Conservation (phyloP, 768 basidiomycete genomes). For the Mycena belliarum region DNA sequence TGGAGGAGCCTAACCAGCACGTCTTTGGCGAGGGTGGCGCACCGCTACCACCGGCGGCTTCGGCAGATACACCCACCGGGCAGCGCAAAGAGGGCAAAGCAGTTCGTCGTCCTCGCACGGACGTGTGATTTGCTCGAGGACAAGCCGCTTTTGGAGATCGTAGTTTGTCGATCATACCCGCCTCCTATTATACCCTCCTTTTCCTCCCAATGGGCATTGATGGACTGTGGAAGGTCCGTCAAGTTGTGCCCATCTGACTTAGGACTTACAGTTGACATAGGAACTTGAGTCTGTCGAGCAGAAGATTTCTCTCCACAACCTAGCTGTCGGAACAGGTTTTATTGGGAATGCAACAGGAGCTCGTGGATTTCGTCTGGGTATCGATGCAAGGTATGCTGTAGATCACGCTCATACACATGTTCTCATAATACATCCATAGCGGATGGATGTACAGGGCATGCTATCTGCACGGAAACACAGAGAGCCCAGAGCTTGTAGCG, state of each 20-base stretch:
- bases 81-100: constrained; percentile 29
- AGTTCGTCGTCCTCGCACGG: too few species aligned
- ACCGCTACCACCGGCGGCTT: constrained; percentile 22
- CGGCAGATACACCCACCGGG: constrained; percentile 28
- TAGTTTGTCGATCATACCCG: too few species aligned
- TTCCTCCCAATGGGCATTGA: not conserved
- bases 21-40: constrained; percentile 58
- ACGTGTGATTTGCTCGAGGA: too few species aligned
- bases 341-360: constrained; percentile 29
- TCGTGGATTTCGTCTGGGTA: constrained; percentile 37
- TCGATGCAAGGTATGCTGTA: constrained; percentile 41
- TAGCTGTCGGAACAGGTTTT: constrained; percentile 37
- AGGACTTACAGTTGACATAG: constrained; percentile 19
- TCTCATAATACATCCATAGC: too few species aligned
- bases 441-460: constrained; percentile 17
- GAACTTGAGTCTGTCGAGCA: constrained; percentile 34
- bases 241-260: too few species aligned
- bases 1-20: constrained; percentile 82
- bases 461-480: constrained; percentile 37
- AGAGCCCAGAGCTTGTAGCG: constrained; percentile 43
- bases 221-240: not conserved
- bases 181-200: too few species aligned
- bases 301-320: constrained; percentile 33
- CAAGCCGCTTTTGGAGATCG: too few species aligned
- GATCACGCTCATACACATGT: too few species aligned